Conservation (phyloP, 495 filamentous ascomycete genomes). For the Penicillium subrubescens region DNA sequence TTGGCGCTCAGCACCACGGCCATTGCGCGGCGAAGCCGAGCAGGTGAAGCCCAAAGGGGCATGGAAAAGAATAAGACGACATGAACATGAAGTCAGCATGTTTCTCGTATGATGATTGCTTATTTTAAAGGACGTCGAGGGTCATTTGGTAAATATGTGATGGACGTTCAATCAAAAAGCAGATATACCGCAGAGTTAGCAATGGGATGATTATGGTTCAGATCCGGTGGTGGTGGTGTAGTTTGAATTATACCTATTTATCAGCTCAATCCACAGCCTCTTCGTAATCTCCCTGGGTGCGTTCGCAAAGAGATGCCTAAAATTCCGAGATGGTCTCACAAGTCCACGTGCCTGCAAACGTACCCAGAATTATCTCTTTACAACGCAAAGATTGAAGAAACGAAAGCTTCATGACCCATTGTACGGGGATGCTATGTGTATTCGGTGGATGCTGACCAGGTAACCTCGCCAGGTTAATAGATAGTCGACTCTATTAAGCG, state of each 20-base stretch:
- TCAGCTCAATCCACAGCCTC: background rate
- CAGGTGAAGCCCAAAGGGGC: constrained; percentile 7
- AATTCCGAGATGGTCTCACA: background rate
- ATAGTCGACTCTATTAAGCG: background rate
- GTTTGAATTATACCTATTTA: background rate
- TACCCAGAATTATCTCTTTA: too few relatives aligned
- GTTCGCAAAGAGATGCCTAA: background rate
- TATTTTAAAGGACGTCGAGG: too few relatives aligned
- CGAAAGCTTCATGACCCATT: background rate
- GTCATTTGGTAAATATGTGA: background rate
- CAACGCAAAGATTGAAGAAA: background rate
- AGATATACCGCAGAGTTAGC: background rate
- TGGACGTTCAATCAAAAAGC: background rate
- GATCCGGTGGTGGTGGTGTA: background rate
- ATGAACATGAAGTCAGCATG: background rate
- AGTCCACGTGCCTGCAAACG: background rate
- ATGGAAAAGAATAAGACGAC: background rate
- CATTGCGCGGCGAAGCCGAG: constrained; percentile 11
- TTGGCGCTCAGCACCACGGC: constrained; percentile 3
- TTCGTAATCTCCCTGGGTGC: background rate
- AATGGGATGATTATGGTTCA: background rate
- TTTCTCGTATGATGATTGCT: background rate
- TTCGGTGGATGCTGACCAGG: background rate
- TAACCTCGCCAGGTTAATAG: background rate
- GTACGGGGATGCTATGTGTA: background rate